Evolutionary conservation across 306 rosid genomes (phyloP), one percentile per base, ranked within the genome.

Genomic region (Fagus crenata): DNA sequence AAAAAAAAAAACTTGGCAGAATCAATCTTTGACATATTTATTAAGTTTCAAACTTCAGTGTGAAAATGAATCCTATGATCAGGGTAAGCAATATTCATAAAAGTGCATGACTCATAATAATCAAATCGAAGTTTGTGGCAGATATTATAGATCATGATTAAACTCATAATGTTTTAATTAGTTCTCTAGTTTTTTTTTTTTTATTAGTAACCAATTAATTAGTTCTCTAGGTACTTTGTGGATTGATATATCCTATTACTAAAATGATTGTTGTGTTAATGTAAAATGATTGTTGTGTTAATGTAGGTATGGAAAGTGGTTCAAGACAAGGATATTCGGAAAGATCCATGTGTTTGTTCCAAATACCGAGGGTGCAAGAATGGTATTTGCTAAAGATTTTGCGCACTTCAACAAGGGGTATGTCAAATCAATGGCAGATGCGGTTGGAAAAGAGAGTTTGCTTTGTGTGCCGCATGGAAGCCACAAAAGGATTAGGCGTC

Each of bases 351-450:
- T 91, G 74, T 91, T 81, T 81, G 87, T 91, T 80, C 96, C 96
- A 6, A 89, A 73, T 58, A 67, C 85, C 28, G 93, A 87, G 77
- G 91, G 90, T 33, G 96, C 96, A 77, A 84, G 54, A 83, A 78
- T n/a, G 35, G 81, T 91, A 43, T 84, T 91, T 76, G 51, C 89
- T 3, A 84, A 78, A 69, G 96, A 91, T 81, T 91, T 91, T 84
- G 86, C 72, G 33, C 64, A 64, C n/a, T 91, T 91, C 88, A 85
- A 84, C 87, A 91, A 87, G 82, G 96, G 89, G 22, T 89, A 84
- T 49, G 84, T 89, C 42, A 91, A 91, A 76, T 85, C 96, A 80
- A 91, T 91, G 93, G 90, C 88, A 75, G 93, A 91, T 75, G 85
- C 85, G 0, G 92, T 87, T 41, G 96, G 96, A 71, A 42, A 80